These are phyloP conservation scores for Fusarium proliferatum DNA, from an alignment of 2,329 filamentous ascomycete species.

Conservation along the genomic window DNA sequence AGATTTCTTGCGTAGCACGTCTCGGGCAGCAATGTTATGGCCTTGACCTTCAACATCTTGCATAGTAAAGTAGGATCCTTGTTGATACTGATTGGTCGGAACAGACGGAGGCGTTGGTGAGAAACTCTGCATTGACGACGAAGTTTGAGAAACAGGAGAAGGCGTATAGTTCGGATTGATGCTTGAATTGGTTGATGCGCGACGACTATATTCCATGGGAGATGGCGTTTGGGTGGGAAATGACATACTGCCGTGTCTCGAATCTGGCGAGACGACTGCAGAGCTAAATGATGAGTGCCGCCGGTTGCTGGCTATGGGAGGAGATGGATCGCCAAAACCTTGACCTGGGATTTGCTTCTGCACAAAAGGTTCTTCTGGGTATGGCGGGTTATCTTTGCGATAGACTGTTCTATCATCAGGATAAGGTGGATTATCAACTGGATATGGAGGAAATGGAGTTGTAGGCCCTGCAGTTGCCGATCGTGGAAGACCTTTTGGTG, in stretches of 20 bases:
- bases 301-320: constrained; percentile 16
- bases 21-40: constrained; percentile 36
- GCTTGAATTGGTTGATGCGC: constrained; percentile 34
- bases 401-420: constrained; percentile 10
- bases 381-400: constrained; percentile 5
- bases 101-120: constrained; percentile 32
- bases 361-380: constrained; percentile 27
- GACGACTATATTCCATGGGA: constrained; percentile 42
- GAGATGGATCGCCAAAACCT: background rate
- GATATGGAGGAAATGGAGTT: constrained; percentile 28
- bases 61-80: constrained; percentile 35
- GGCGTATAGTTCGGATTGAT: constrained; percentile 32
- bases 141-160: constrained; percentile 41
- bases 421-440: constrained; percentile 30
- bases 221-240: constrained; percentile 46
- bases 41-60: constrained; percentile 36
- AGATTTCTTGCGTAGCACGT: constrained; percentile 41
- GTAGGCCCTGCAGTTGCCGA: constrained; percentile 30
- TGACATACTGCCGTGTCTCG: constrained; percentile 44
- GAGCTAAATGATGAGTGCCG: constrained; percentile 44
- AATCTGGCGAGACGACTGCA: constrained; percentile 44
- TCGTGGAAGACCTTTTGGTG: constrained; percentile 34
- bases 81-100: constrained; percentile 23
- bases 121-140: constrained; percentile 27
- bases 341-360: constrained; percentile 1